These are phyloP conservation scores for Epithemia pelagica DNA, from an alignment of 108 stramenopile genomes.

Conservation along the genomic window DNA sequence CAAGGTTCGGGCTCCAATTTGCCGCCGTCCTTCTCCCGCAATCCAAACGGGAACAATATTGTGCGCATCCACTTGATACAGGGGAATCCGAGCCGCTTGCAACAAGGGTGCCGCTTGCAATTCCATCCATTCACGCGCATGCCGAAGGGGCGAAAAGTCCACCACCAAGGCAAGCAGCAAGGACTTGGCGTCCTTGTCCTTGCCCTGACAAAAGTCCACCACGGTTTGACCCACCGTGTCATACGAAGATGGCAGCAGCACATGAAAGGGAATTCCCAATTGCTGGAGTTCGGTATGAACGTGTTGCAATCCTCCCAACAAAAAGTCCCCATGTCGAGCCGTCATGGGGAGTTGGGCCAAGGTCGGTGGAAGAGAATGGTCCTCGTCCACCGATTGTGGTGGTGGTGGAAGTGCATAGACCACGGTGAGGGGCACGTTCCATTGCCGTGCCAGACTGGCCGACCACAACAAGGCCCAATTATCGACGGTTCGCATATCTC, in stretches of 20 bases:
- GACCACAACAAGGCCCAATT: constrained; percentile 95
- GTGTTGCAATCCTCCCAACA: constrained; percentile 78
- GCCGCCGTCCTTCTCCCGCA: constrained; percentile 75
- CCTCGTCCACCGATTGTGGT: constrained; percentile 14
- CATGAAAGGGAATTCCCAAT: constrained; percentile 73
- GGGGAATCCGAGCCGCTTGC: constrained; percentile 44
- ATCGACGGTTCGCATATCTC: constrained; percentile 91
- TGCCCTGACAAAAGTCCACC: constrained; percentile 27
- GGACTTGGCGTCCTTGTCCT: constrained; percentile 26
- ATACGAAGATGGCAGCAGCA: constrained; percentile 47
- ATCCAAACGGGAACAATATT: constrained; percentile 97
- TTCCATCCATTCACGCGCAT: constrained; percentile 57
- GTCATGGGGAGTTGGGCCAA: constrained; percentile 49
- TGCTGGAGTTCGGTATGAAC: constrained; percentile 61
- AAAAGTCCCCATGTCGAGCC: constrained; percentile 80
- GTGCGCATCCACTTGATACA: constrained; percentile 96
- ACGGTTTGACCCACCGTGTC: constrained; percentile 38
- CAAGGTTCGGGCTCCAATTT: constrained; percentile 95
- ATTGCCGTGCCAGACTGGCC: constrained; percentile 42
- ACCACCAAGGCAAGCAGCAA: constrained; percentile 45
- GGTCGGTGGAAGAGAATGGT: constrained; percentile 21
- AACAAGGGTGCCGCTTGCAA: constrained; percentile 40
- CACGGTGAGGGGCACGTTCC: constrained; percentile 59
- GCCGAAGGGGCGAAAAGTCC: constrained; percentile 88
- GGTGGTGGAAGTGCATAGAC: constrained; percentile 68